Evolutionary conservation across 192 early-diverging fungal genomes (phyloP).

Genomic region (Dissophora globulifera): DNA sequence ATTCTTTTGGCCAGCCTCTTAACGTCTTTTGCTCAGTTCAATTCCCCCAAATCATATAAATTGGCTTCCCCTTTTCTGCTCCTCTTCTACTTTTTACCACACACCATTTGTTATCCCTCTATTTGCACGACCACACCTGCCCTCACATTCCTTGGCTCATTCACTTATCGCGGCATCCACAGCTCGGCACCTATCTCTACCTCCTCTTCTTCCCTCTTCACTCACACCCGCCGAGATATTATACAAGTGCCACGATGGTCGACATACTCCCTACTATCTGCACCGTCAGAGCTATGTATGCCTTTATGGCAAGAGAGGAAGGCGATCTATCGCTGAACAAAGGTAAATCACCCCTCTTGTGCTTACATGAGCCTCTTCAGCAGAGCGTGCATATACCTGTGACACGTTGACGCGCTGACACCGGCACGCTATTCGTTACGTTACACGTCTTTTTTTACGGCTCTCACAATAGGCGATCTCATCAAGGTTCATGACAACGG

Average conservation of each 20-base stretch:
- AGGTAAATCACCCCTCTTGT: constrained; percentile 9
- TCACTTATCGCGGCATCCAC: too few relatives aligned
- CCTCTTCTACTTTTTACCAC: background rate
- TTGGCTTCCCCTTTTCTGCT: too few relatives aligned
- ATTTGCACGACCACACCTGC: too few relatives aligned
- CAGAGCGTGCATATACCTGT: too few relatives aligned
- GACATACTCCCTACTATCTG: constrained; percentile 27
- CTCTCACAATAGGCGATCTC: constrained; percentile 33
- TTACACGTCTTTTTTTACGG: too few relatives aligned
- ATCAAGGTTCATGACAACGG: constrained; percentile 50
- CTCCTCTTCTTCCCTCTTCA: background rate
- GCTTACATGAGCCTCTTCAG: background rate
- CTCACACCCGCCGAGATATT: too few relatives aligned
- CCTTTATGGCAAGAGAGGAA: constrained; percentile 37
- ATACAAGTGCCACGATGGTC: constrained; percentile 5
- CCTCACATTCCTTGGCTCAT: too few relatives aligned
- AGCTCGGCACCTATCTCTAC: background rate
- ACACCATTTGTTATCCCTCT: background rate
- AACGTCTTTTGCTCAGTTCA: background rate
- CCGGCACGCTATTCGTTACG: too few relatives aligned
- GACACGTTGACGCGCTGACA: too few relatives aligned
- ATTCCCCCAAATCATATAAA: background rate
- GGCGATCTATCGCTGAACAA: constrained; percentile 38
- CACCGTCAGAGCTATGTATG: constrained; percentile 38
- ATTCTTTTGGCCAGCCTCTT: background rate